Evolutionary conservation across 139 green algal species (phyloP).

Genomic region (Pleodorina starrii): DNA sequence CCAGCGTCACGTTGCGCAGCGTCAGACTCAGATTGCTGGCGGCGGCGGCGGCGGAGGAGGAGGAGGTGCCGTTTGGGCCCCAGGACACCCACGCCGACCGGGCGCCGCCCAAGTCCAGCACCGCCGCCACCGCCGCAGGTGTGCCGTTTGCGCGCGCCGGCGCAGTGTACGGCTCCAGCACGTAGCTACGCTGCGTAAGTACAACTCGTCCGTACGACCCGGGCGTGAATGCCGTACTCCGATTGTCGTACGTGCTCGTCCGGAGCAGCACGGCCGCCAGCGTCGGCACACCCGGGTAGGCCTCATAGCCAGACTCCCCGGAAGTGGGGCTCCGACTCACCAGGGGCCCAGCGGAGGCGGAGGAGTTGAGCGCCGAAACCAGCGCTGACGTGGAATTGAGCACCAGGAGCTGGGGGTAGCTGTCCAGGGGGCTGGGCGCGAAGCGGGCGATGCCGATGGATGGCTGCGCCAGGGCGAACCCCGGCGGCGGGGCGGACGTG

Average conservation of each 20-base stretch:
- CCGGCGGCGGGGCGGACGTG: background rate
- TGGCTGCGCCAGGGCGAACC: background rate
- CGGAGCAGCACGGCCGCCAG: slow-evolving; percentile 2
- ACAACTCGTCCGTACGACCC: slow-evolving; percentile 22
- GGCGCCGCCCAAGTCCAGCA: background rate
- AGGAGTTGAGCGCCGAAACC: slow-evolving; percentile 1
- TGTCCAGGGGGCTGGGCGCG: background rate
- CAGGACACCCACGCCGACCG: background rate
- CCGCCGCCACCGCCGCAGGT: background rate
- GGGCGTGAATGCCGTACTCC: background rate
- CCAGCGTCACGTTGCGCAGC: slow-evolving; percentile 25
- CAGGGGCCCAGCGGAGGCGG: background rate
- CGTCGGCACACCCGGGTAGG: slow-evolving; percentile 16
- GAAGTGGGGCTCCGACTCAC: background rate
- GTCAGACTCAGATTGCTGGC: background rate
- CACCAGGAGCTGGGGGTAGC: slow-evolving; percentile 29
- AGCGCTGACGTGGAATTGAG: background rate
- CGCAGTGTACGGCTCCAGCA: background rate
- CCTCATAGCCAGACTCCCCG: background rate
- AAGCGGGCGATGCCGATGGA: background rate
- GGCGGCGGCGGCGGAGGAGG: background rate
- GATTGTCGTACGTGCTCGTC: background rate
- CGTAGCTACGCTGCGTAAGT: slow-evolving; percentile 11
- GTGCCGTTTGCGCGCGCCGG: background rate
- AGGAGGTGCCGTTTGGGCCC: too few relatives aligned